These are phyloP conservation scores for Colletotrichum truncatum DNA, from an alignment of 2,329 filamentous ascomycete genomes.

Conservation along the genomic window DNA sequence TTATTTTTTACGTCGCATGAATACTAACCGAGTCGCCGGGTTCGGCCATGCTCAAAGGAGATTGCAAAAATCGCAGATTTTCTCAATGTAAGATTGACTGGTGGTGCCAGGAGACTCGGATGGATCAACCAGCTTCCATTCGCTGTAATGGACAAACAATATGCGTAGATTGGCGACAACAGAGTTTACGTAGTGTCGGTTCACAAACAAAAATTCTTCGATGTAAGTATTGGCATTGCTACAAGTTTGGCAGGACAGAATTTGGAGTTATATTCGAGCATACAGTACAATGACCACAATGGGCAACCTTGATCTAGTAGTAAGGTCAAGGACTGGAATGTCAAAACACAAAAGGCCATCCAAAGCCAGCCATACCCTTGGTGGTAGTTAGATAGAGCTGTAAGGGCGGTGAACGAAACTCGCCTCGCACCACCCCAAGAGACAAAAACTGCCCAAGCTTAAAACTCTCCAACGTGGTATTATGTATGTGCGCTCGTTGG, in stretches of 20 bases:
- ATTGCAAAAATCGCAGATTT: not conserved
- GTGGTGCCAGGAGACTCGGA: not conserved
- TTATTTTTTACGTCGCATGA: not conserved
- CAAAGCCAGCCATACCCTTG: not conserved
- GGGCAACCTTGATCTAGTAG: not conserved
- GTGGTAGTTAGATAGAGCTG: not conserved
- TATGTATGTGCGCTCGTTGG: not conserved
- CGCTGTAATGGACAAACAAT: not conserved
- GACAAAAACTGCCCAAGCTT: not conserved
- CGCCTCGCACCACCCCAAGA: not conserved
- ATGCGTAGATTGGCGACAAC: not conserved
- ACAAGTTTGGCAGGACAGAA: not conserved
- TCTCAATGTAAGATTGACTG: not conserved
- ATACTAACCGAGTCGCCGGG: not conserved
- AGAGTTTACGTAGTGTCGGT: not conserved
- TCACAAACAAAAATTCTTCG: not conserved
- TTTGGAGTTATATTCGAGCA: not conserved
- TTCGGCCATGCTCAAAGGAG: conserved; percentile 6
- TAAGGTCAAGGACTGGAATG: not conserved
- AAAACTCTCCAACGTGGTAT: not conserved
- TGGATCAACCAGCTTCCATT: not conserved
- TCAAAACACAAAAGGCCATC: too few relatives aligned
- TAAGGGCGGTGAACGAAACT: conserved; percentile 9
- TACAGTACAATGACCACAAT: not conserved
- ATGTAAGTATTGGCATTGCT: not conserved